Percentiles rank a stretch among this genome's conserved stretches.
Conservation (phyloP, 2,329 filamentous ascomycete genomes). For the Coniochaeta sp. region DNA sequence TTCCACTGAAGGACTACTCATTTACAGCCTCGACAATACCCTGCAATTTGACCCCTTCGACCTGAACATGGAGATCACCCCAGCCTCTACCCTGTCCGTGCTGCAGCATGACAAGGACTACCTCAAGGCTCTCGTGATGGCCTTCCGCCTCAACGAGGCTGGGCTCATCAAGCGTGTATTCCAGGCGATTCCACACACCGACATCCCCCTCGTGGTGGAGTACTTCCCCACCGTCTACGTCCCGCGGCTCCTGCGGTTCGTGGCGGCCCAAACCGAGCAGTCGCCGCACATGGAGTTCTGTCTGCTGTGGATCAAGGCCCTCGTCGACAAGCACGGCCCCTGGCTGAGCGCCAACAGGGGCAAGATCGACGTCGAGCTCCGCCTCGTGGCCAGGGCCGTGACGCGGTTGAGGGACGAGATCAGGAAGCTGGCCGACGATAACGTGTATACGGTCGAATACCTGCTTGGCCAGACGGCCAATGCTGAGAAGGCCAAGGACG, state of each 20-base stretch:
- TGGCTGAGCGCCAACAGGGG: slow-evolving; percentile 76
- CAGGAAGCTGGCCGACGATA: slow-evolving; percentile 76
- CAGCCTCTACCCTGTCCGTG: slow-evolving; percentile 68
- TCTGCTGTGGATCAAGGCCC: slow-evolving; percentile 80
- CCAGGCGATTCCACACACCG: slow-evolving; percentile 67
- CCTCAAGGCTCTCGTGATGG: slow-evolving; percentile 91
- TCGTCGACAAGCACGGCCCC: slow-evolving; percentile 74
- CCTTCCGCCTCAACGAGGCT: slow-evolving; percentile 87
- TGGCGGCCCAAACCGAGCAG: slow-evolving; percentile 80
- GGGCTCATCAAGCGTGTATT: slow-evolving; percentile 79
- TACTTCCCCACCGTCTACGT: slow-evolving; percentile 82
- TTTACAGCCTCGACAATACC: slow-evolving; percentile 83
- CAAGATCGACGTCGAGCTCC: slow-evolving; percentile 75
- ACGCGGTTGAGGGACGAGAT: slow-evolving; percentile 76
- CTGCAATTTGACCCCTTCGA: slow-evolving; percentile 94
- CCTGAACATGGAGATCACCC: slow-evolving; percentile 88
- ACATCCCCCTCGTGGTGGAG: slow-evolving; percentile 71
- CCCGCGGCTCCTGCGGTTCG: slow-evolving; percentile 74
- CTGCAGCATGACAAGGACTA: slow-evolving; percentile 67
- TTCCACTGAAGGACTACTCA: slow-evolving; percentile 85
- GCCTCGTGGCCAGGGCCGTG: slow-evolving; percentile 75
- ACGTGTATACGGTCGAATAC: slow-evolving; percentile 84
- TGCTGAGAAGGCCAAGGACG: slow-evolving; percentile 14
- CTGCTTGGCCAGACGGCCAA: slow-evolving; percentile 46
- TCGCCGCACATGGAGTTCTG: slow-evolving; percentile 94